phyloP scores from a whole-genome alignment of 768 basidiomycete genomes.

The Agaricus subrufescens region DNA sequence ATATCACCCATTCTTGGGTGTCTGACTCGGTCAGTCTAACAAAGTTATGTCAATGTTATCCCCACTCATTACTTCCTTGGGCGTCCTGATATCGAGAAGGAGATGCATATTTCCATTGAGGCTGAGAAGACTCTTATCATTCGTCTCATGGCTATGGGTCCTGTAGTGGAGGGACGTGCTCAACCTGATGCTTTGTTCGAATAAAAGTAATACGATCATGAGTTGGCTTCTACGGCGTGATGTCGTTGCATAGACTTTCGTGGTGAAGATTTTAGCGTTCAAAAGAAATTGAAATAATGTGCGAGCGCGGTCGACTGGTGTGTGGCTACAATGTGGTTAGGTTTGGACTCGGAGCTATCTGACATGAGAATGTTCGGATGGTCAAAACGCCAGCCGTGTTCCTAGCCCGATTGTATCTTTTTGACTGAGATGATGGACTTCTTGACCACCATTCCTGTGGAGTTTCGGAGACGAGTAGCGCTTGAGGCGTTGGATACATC shows the following conservation, averaged over 20 bases:
- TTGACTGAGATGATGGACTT: neutral
- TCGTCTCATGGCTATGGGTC: slow-evolving; percentile 91
- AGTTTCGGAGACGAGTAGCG: neutral
- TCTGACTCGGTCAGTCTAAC: slow-evolving; percentile 7
- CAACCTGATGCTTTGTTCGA: slow-evolving; percentile 98
- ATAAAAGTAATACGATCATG: slow-evolving; percentile 13
- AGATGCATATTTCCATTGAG: slow-evolving; percentile 95
- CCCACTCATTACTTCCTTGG: slow-evolving; percentile 98
- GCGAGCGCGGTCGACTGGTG: neutral
- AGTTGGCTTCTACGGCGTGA: neutral
- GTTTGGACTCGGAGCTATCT: neutral
- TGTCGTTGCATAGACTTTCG: neutral
- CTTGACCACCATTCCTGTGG: neutral
- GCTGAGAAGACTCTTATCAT: slow-evolving; percentile 96
- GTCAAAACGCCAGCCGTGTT: neutral
- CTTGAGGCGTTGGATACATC: neutral
- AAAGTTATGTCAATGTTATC: slow-evolving; percentile 57
- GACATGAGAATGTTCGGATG: neutral
- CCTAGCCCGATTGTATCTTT: neutral
- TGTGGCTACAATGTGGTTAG: neutral
- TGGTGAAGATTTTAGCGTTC: neutral
- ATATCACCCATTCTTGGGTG: slow-evolving; percentile 6
- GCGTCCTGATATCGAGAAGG: slow-evolving; percentile 87
- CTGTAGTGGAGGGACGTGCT: slow-evolving; percentile 86
- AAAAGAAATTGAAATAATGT: neutral